Evolutionary conservation across 2,329 filamentous ascomycete species (phyloP).

Genomic region (Aspergillus felis): DNA sequence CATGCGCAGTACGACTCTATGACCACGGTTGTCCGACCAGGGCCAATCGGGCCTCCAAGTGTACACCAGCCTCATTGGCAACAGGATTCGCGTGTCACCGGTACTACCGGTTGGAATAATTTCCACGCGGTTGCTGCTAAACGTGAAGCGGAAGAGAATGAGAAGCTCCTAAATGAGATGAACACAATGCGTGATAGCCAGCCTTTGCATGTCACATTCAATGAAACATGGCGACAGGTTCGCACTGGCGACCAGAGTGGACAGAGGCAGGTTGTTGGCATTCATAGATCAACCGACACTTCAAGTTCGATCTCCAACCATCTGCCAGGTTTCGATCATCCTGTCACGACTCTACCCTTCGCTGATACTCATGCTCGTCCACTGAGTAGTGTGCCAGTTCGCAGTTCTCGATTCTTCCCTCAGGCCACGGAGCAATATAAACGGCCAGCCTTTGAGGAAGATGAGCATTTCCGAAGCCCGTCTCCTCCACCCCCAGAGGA

Average conservation of each 20-base stretch:
- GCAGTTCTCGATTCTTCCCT: constrained; percentile 49
- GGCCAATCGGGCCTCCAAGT: constrained; percentile 46
- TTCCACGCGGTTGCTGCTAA: constrained; percentile 39
- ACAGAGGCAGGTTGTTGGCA: constrained; percentile 36
- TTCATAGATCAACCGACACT: constrained; percentile 31
- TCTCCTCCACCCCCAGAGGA: constrained; percentile 58
- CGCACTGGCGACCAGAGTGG: constrained; percentile 38
- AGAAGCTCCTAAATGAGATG: constrained; percentile 39
- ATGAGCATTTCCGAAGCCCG: constrained; percentile 34
- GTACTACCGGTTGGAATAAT: constrained; percentile 42
- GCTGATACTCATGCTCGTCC: constrained; percentile 31
- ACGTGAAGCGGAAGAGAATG: constrained; percentile 39
- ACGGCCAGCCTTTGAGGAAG: constrained; percentile 28
- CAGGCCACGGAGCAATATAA: constrained; percentile 34
- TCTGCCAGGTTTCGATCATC: constrained; percentile 34
- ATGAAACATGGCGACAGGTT: constrained; percentile 47
- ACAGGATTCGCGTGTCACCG: constrained; percentile 24
- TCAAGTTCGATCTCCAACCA: constrained; percentile 27
- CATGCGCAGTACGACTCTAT: constrained; percentile 36
- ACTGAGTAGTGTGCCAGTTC: constrained; percentile 31
- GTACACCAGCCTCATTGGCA: constrained; percentile 31
- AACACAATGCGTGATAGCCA: constrained; percentile 34
- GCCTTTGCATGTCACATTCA: constrained; percentile 34
- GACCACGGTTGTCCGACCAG: constrained; percentile 40
- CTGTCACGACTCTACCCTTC: constrained; percentile 34